Conservation (phyloP, 2,329 filamentous ascomycete species). For the Nemania sp. region DNA sequence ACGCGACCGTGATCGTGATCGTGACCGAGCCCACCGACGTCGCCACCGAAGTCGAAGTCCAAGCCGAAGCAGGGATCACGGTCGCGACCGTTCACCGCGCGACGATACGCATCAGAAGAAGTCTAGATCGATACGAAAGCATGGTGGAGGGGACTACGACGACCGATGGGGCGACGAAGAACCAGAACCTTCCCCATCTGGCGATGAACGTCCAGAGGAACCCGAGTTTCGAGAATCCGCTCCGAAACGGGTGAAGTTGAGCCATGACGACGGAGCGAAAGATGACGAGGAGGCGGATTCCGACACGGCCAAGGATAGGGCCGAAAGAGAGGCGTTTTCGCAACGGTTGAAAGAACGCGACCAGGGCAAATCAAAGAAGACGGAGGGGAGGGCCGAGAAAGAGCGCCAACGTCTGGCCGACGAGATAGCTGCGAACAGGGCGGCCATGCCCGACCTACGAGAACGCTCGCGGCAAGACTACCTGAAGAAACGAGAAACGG, state of each 20-base stretch:
- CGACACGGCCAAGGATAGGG: slow-evolving; percentile 67
- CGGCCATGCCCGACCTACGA: slow-evolving; percentile 78
- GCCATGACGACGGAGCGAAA: slow-evolving; percentile 53
- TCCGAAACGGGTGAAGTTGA: slow-evolving; percentile 69
- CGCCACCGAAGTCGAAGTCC: slow-evolving; percentile 29
- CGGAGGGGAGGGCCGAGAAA: slow-evolving; percentile 60
- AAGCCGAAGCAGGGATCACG: slow-evolving; percentile 21
- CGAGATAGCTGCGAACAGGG: slow-evolving; percentile 67
- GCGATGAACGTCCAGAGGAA: slow-evolving; percentile 54
- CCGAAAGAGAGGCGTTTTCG: slow-evolving; percentile 80
- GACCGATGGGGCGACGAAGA: slow-evolving; percentile 85
- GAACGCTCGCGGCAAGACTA: slow-evolving; percentile 89
- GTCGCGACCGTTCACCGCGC: slow-evolving; percentile 40
- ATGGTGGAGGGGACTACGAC: slow-evolving; percentile 61
- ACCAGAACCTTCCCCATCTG: slow-evolving; percentile 50
- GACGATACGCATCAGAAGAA: slow-evolving; percentile 33
- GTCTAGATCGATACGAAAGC: slow-evolving; percentile 49
- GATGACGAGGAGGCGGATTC: slow-evolving; percentile 56
- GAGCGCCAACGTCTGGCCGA: slow-evolving; percentile 66
- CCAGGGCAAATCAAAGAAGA: slow-evolving; percentile 68
- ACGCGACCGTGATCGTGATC: slow-evolving; percentile 10
- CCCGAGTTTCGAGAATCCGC: slow-evolving; percentile 69
- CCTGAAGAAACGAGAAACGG: slow-evolving; percentile 86
- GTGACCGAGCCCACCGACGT: slow-evolving; percentile 14
- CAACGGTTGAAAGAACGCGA: slow-evolving; percentile 74